Evolutionary conservation across 805 yeast species (phyloP).

Genomic region (Candida silvatica): DNA sequence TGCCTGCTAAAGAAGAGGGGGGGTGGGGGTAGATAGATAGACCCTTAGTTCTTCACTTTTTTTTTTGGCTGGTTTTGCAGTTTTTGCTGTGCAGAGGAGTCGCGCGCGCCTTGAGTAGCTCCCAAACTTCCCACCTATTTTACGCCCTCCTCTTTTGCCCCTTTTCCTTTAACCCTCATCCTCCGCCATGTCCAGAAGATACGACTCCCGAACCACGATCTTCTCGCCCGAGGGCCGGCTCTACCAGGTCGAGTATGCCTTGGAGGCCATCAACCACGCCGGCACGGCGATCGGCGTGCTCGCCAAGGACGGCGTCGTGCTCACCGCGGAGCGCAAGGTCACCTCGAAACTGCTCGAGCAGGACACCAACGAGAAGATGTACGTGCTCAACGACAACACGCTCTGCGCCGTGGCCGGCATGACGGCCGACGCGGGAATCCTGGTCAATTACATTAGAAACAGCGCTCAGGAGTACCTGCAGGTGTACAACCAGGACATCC

Average conservation of each 20-base stretch:
- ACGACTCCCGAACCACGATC: constrained; percentile 97
- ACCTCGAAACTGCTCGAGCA: constrained; percentile 89
- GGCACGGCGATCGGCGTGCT: constrained; percentile 77
- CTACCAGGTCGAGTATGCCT: constrained; percentile 95
- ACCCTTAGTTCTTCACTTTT: too few species aligned
- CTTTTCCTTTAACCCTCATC: not conserved
- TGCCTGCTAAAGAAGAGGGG: not conserved
- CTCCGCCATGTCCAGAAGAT: constrained; percentile 76
- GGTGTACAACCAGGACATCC: constrained; percentile 85
- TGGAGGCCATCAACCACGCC: constrained; percentile 74
- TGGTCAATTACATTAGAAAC: constrained; percentile 80
- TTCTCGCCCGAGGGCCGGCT: constrained; percentile 98
- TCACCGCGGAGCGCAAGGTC: constrained; percentile 95
- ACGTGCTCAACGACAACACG: constrained; percentile 58
- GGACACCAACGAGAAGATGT: constrained; percentile 88
- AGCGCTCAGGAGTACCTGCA: constrained; percentile 79
- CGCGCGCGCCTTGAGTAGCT: too few species aligned
- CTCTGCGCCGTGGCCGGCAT: constrained; percentile 96
- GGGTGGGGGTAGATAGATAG: not conserved
- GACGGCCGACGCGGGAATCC: constrained; percentile 92
- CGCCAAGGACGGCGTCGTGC: constrained; percentile 79
- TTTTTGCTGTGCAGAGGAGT: too few species aligned
- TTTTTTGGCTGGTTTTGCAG: too few species aligned
- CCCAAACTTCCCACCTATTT: too few species aligned
- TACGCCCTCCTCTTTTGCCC: too few species aligned